These are phyloP conservation scores for Xylaria scruposa DNA, from an alignment of 495 filamentous ascomycete species.

Conservation along the genomic window DNA sequence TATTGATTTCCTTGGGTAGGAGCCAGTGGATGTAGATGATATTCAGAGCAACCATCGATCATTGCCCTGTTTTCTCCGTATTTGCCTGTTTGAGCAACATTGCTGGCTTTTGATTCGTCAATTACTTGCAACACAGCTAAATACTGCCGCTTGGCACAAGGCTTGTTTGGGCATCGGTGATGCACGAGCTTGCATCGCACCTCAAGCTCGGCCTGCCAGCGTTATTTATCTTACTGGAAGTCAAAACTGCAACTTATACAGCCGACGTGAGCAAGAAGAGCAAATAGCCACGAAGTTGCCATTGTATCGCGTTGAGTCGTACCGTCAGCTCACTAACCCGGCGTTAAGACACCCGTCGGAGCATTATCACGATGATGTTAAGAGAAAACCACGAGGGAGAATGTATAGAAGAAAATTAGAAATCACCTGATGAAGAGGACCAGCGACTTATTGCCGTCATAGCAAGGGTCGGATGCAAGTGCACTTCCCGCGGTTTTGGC, in stretches of 20 bases:
- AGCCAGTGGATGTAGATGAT: neutral
- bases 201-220: neutral
- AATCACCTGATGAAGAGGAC: constrained; percentile 40
- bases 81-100: constrained; percentile 19
- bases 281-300: neutral
- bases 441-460: constrained; percentile 35
- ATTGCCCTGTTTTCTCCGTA: neutral
- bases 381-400: neutral
- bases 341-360: neutral
- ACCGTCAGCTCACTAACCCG: neutral
- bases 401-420: neutral
- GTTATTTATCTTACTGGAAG: neutral
- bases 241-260: neutral
- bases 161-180: constrained; percentile 20
- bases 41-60: neutral
- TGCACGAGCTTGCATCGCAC: neutral
- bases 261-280: neutral
- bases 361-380: neutral
- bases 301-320: neutral
- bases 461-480: constrained; percentile 42
- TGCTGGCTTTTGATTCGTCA: constrained; percentile 20
- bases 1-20: neutral
- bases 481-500: constrained; percentile 39
- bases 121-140: neutral
- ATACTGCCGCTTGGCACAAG: constrained; percentile 20